A percentile compares a stretch with the other conserved stretches of the same genome.
phyloP scores from a whole-genome alignment of 2,329 filamentous ascomycete species.

The Aspergillus latus region DNA sequence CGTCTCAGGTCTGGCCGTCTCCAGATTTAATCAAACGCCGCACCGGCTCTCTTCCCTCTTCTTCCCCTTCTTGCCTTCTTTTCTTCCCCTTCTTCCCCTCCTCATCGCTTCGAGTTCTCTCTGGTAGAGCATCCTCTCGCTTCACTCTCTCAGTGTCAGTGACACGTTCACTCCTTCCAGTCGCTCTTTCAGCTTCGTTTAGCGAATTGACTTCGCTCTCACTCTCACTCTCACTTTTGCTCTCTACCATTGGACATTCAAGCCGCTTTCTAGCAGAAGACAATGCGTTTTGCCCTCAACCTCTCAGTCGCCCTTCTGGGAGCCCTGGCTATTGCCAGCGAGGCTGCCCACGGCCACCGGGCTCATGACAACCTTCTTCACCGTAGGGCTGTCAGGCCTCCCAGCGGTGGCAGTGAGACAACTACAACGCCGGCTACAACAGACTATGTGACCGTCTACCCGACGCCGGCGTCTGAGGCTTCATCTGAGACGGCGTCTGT shows the following conservation, averaged over 20 bases:
- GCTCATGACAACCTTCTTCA: slow-evolving; percentile 25
- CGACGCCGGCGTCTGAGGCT: slow-evolving; percentile 15
- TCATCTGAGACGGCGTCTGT: not conserved
- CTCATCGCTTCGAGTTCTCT: slow-evolving; percentile 11
- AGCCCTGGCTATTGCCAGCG: slow-evolving; percentile 35
- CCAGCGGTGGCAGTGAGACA: slow-evolving; percentile 7
- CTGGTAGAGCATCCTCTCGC: slow-evolving; percentile 18
- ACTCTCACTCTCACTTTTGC: slow-evolving; percentile 13
- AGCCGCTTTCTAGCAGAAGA: slow-evolving; percentile 16
- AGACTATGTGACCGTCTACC: slow-evolving; percentile 20
- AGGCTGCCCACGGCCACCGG: slow-evolving; percentile 33
- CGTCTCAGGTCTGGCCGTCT: slow-evolving; percentile 12
- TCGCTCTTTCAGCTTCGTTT: slow-evolving; percentile 14
- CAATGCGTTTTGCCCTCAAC: slow-evolving; percentile 41
- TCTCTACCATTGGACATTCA: slow-evolving; percentile 23
- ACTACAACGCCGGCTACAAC: slow-evolving; percentile 20
- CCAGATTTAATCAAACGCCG: slow-evolving; percentile 20
- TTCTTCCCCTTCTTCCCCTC: slow-evolving; percentile 16
- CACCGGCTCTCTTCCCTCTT: not conserved
- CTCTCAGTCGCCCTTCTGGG: slow-evolving; percentile 37
- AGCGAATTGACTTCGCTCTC: slow-evolving; percentile 40
- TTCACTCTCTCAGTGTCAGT: slow-evolving; percentile 18
- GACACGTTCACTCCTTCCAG: slow-evolving; percentile 15
- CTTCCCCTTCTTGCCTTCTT: slow-evolving; percentile 16
- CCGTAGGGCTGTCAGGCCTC: slow-evolving; percentile 17